phyloP scores from a whole-genome alignment of 495 filamentous ascomycete genomes.

The Neurospora sublineolata region DNA sequence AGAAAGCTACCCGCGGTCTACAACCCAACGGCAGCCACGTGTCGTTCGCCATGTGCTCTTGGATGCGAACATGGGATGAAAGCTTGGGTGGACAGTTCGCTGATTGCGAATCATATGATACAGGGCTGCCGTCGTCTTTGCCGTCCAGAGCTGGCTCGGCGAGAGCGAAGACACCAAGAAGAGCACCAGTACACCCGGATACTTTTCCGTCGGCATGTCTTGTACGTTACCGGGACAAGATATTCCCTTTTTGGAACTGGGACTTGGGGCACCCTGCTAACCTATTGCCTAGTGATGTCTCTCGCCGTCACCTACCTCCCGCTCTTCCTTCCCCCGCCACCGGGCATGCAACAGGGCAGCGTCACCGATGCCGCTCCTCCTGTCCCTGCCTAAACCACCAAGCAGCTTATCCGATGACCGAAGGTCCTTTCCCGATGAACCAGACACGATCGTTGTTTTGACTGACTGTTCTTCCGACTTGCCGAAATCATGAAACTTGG shows the following conservation, averaged over 20 bases:
- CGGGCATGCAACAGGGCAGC: conserved; percentile 18
- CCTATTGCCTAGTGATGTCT: conserved; percentile 53
- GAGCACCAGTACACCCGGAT: conserved; percentile 58
- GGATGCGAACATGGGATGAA: not conserved
- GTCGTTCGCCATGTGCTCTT: not conserved
- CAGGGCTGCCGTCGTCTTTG: conserved; percentile 76
- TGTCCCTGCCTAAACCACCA: conserved; percentile 15
- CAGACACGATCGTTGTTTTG: not conserved
- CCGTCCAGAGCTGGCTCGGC: conserved; percentile 74
- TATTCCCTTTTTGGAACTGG: no score
- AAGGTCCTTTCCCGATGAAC: not conserved
- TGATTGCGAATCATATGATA: not conserved
- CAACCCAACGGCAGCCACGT: not conserved
- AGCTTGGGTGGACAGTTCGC: not conserved
- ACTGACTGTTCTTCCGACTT: not conserved
- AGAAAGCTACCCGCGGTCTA: not conserved
- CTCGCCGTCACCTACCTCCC: conserved; percentile 74
- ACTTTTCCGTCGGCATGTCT: conserved; percentile 77
- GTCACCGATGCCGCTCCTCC: conserved; percentile 34
- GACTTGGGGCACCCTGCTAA: conserved; percentile 6
- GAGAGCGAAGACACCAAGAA: conserved; percentile 68
- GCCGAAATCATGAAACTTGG: not conserved
- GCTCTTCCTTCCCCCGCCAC: conserved; percentile 61
- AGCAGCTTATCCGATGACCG: not conserved
- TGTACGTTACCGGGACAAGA: conserved; percentile 40